phyloP scores from a whole-genome alignment of 2,329 filamentous ascomycete genomes.

The Didymella lethalis region DNA sequence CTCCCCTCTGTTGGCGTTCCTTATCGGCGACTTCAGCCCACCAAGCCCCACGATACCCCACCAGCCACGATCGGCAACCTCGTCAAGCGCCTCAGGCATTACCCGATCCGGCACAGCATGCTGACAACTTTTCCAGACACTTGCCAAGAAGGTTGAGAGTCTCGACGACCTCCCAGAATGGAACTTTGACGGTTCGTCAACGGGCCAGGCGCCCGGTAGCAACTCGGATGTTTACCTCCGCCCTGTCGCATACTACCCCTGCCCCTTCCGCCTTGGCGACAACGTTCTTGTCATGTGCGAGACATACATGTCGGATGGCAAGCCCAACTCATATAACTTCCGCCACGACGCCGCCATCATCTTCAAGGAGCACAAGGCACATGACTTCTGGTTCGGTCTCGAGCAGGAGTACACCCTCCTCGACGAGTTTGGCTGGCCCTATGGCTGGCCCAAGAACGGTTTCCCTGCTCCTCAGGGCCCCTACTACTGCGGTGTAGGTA shows the following conservation, averaged over 20 bases:
- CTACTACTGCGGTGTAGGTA: constrained; percentile 98
- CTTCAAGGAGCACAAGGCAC: constrained; percentile 84
- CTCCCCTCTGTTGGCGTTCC: constrained; percentile 26
- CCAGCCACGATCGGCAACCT: constrained; percentile 24
- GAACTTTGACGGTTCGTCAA: constrained; percentile 91
- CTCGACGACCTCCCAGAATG: constrained; percentile 76
- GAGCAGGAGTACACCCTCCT: constrained; percentile 98
- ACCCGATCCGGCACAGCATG: constrained; percentile 18
- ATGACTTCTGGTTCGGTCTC: constrained; percentile 95
- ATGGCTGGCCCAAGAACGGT: constrained; percentile 87
- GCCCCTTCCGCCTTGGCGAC: constrained; percentile 86
- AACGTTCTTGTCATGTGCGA: constrained; percentile 95
- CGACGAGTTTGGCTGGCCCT: constrained; percentile 84
- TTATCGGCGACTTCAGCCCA: constrained; percentile 44
- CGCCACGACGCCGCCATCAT: constrained; percentile 89
- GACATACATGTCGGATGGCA: constrained; percentile 93
- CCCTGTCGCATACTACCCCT: constrained; percentile 86
- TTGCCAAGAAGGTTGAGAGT: constrained; percentile 64
- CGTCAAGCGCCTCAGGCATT: constrained; percentile 11
- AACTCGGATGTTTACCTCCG: constrained; percentile 98
- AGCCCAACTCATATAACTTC: constrained; percentile 98
- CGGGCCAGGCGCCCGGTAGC: constrained; percentile 88
- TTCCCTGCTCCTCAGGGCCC: constrained; percentile 93
- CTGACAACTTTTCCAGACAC: constrained; percentile 61
- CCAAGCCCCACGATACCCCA: constrained; percentile 46